phyloP scores from a whole-genome alignment of 345 rosid genomes.

The Laguncularia racemosa region DNA sequence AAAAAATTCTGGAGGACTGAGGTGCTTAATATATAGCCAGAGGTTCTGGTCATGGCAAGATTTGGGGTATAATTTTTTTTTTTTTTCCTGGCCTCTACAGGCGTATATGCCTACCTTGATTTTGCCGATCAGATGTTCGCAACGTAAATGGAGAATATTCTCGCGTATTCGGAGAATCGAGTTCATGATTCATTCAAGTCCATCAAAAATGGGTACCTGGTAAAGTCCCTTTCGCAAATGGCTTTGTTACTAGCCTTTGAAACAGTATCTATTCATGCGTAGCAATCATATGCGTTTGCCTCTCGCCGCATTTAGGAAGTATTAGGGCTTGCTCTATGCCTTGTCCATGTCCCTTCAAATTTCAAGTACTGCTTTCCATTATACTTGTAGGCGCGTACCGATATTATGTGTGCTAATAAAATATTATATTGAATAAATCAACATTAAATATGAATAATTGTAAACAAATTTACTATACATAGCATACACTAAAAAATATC shows the following conservation, averaged over 20 bases:
- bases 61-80: background rate
- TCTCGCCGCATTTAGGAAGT: constrained; percentile 10
- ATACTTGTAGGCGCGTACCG: too few species aligned
- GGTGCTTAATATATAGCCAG: background rate
- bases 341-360: background rate
- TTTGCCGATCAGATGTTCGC: background rate
- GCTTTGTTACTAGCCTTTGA: too few species aligned
- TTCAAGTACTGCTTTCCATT: too few species aligned
- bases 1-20: background rate
- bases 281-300: constrained; percentile 4
- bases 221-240: background rate
- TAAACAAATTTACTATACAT: too few species aligned
- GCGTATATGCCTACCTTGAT: background rate
- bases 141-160: constrained; percentile 10
- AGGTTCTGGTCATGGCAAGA: background rate
- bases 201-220: constrained; percentile 14
- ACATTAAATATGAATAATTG: too few species aligned
- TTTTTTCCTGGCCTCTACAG: background rate
- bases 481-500: too few species aligned
- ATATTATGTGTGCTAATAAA: too few species aligned
- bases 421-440: too few species aligned
- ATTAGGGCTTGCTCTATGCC: background rate
- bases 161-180: background rate
- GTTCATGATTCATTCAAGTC: constrained; percentile 3
- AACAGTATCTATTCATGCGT: background rate